Evolutionary conservation across 164 flowering plant species (phyloP).

Genomic region (Stephania japonica): DNA sequence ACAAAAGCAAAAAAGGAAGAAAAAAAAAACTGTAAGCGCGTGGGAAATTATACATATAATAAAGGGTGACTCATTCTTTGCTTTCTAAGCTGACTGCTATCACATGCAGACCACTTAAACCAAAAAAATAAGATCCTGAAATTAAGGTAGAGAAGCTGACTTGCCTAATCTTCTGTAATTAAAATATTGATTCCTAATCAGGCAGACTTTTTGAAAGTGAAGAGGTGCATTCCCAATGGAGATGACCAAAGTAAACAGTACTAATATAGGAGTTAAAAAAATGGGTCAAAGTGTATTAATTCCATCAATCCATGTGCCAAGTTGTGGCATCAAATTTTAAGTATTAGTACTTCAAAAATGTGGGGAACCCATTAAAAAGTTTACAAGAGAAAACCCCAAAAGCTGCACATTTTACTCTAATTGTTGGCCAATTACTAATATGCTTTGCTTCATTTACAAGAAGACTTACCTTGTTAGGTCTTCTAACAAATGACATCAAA

Average conservation of each 20-base stretch:
- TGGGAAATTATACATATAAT: neutral
- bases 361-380: neutral
- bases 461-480: neutral
- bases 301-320: slow-evolving; percentile 27
- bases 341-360: neutral
- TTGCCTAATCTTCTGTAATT: neutral
- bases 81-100: slow-evolving; percentile 18
- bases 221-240: slow-evolving; percentile 13
- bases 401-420: neutral
- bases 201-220: slow-evolving; percentile 20
- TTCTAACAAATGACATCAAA: neutral
- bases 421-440: neutral
- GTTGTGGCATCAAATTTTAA: slow-evolving; percentile 15
- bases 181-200: slow-evolving; percentile 14
- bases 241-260: slow-evolving; percentile 10
- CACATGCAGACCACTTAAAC: slow-evolving; percentile 34
- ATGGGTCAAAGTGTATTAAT: slow-evolving; percentile 1
- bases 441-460: slow-evolving; percentile 4
- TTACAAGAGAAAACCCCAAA: neutral
- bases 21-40: slow-evolving; percentile 4
- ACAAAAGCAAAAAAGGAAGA: neutral
- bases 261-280: slow-evolving; percentile 1
- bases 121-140: slow-evolving; percentile 27
- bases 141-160: slow-evolving; percentile 18
- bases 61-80: slow-evolving; percentile 2